These are phyloP conservation scores for Neoarthrinium moseri DNA, from an alignment of 2,329 filamentous ascomycete species.

Conservation along the genomic window DNA sequence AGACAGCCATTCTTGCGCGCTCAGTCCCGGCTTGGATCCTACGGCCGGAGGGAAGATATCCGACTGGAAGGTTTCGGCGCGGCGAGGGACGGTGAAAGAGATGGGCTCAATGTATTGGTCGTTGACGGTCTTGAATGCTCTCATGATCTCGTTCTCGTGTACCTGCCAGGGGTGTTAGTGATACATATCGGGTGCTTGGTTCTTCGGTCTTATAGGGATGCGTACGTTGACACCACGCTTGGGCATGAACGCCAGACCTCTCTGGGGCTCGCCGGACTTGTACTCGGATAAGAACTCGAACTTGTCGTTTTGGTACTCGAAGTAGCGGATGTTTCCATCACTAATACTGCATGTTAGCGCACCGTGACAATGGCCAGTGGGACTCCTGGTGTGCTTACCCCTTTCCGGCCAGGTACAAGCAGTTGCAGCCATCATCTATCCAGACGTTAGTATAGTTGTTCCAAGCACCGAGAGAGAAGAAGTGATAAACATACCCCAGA, in stretches of 20 bases:
- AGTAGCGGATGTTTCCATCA: constrained; percentile 99
- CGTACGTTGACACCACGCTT: constrained; percentile 88
- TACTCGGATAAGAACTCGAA: constrained; percentile 97
- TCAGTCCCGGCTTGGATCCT: constrained; percentile 78
- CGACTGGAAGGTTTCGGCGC: constrained; percentile 92
- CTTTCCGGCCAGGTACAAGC: constrained; percentile 94
- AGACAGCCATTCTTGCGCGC: constrained; percentile 77
- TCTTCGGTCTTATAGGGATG: constrained; percentile 8
- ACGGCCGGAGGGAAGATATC: constrained; percentile 91
- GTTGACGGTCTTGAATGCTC: constrained; percentile 95
- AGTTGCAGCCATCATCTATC: constrained; percentile 84
- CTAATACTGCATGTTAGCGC: constrained; percentile 43
- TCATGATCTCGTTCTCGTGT: constrained; percentile 94
- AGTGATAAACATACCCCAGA: constrained; percentile 67
- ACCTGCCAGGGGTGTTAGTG: constrained; percentile 45
- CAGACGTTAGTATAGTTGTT: constrained; percentile 23
- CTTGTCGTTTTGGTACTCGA: constrained; percentile 97
- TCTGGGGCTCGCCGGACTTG: constrained; percentile 93
- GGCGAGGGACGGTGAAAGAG: constrained; percentile 92
- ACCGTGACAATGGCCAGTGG: background rate
- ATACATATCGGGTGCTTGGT: too few species aligned
- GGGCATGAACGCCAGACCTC: constrained; percentile 90
- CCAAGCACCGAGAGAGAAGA: constrained; percentile 20
- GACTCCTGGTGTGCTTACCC: constrained; percentile 72
- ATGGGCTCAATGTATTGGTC: constrained; percentile 94